phyloP scores from a whole-genome alignment of 805 yeast species.

The Lipomyces mesembrius region DNA sequence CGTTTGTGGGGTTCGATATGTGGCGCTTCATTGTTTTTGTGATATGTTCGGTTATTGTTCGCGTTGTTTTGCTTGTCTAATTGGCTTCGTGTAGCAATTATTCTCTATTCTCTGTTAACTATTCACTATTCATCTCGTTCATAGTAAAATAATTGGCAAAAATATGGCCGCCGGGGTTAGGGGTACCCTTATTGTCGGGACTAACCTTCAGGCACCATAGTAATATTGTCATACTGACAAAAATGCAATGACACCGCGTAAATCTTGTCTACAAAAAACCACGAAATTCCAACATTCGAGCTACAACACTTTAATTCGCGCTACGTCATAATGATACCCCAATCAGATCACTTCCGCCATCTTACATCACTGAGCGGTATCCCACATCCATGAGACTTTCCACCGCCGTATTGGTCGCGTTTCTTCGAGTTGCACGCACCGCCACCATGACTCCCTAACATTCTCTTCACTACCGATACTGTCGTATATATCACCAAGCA shows the following conservation, averaged over 20 bases:
- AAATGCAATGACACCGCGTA: not conserved
- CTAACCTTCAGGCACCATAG: no score
- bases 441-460: slow-evolving; percentile 27
- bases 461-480: slow-evolving; percentile 19
- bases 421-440: slow-evolving; percentile 32
- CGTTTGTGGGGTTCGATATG: no score
- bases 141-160: no score
- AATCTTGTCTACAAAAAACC: slow-evolving; percentile 1
- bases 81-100: no score
- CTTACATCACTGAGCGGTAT: slow-evolving; percentile 11
- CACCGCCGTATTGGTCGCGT: slow-evolving; percentile 30
- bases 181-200: no score
- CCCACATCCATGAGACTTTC: slow-evolving; percentile 35
- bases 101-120: no score
- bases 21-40: no score
- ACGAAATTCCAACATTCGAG: not conserved
- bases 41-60: no score
- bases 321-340: not conserved
- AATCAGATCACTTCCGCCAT: not conserved
- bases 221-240: not conserved
- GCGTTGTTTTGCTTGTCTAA: no score
- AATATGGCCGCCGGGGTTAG: no score
- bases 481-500: slow-evolving; percentile 29
- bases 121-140: no score
- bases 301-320: not conserved